A percentile compares a stretch with the other conserved stretches of the same genome.
phyloP scores from a whole-genome alignment of 2,329 filamentous ascomycete genomes.

The Orbilia brochopaga region DNA sequence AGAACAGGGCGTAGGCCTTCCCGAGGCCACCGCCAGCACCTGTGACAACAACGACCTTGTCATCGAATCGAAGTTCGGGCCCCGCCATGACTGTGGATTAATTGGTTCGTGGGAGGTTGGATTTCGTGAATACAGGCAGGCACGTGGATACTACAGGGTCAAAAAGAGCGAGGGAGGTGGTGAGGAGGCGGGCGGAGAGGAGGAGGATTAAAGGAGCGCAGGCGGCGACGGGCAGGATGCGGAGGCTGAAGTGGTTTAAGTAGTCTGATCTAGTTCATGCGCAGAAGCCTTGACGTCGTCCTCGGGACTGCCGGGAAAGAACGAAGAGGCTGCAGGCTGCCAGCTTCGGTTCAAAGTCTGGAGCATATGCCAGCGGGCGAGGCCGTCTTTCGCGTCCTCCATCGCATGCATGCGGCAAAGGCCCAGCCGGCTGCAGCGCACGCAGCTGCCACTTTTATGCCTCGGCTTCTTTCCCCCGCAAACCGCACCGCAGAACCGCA shows the following conservation, averaged over 20 bases:
- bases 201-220: neutral
- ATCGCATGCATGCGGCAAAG: conserved; percentile 13
- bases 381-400: neutral
- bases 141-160: neutral
- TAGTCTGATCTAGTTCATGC: too few species aligned
- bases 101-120: conserved; percentile 2
- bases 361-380: conserved; percentile 13
- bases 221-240: neutral
- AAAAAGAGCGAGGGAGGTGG: conserved; percentile 1
- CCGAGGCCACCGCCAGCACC: conserved; percentile 83
- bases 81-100: conserved; percentile 18
- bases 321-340: neutral
- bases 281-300: neutral
- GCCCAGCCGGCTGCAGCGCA: neutral
- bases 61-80: conserved; percentile 76
- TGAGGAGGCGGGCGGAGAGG: neutral
- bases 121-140: neutral
- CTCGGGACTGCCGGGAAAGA: neutral
- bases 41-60: conserved; percentile 86
- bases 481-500: too few species aligned
- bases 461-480: conserved; percentile 36
- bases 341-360: neutral
- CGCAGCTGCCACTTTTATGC: conserved; percentile 23
- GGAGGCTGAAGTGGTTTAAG: neutral
- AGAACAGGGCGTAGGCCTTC: conserved; percentile 85